Evolutionary conservation across 1,139 yeast genomes (phyloP).

Genomic region (Yamadazyma dendronema): DNA sequence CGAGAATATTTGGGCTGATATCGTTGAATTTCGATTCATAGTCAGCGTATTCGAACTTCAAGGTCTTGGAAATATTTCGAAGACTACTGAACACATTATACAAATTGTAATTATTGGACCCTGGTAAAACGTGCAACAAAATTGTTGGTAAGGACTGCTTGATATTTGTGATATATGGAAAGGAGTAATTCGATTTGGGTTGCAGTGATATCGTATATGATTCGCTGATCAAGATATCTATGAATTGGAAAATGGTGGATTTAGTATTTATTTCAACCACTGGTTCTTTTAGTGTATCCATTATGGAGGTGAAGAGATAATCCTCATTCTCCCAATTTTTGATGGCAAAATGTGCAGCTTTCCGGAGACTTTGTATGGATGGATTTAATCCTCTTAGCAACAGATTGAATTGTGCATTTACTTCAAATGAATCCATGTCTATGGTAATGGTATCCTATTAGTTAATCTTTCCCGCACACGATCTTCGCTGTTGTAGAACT

Average conservation of each 20-base stretch:
- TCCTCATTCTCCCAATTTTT: conserved; percentile 63
- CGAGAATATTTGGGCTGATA: conserved; percentile 24
- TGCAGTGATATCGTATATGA: conserved; percentile 33
- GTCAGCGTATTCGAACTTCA: conserved; percentile 29
- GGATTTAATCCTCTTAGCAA: conserved; percentile 62
- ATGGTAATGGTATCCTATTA: no score
- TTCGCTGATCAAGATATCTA: conserved; percentile 55
- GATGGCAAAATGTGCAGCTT: conserved; percentile 59
- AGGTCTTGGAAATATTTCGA: conserved; percentile 36
- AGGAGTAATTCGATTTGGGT: conserved; percentile 28
- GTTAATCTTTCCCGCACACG: conserved; percentile 1
- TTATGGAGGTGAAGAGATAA: conserved; percentile 67
- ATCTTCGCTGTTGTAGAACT: background rate
- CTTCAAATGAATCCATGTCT: conserved; percentile 79
- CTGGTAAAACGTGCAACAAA: conserved; percentile 50
- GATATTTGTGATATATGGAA: conserved; percentile 48
- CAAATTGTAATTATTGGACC: conserved; percentile 50
- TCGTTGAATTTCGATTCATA: conserved; percentile 28
- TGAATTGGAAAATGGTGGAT: conserved; percentile 65
- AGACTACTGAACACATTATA: conserved; percentile 41
- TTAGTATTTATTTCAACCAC: conserved; percentile 55
- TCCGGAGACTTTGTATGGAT: conserved; percentile 52
- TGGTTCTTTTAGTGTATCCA: conserved; percentile 59
- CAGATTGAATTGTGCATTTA: conserved; percentile 66
- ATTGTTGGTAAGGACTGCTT: conserved; percentile 44